Evolutionary conservation across 2,329 filamentous ascomycete species (phyloP), one percentile per base, ranked within the genome.

Genomic region (Colletotrichum salicis): DNA sequence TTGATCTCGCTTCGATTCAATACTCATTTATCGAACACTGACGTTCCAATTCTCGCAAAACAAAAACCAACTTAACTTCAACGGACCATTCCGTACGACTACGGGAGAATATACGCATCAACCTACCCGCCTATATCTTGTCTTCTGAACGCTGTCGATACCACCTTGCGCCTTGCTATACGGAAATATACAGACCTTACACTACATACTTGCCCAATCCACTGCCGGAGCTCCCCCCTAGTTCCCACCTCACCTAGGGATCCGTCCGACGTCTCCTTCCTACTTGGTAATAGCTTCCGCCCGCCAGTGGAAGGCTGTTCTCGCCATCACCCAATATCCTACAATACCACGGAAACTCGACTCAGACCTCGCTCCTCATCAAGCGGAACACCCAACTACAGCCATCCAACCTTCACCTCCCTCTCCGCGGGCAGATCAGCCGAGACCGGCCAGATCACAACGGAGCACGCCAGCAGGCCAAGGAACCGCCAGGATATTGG

Each of bases 281-380:
- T 70, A 73, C 70, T 74, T 74, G 41, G 72, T 64, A 54, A 61
- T 64, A 73, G 71, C 61, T 37, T 51, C 70, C 61, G 54, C 57
- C 65, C 48, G 33, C 55, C 55, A 59, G 48, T 63, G 69, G 65
- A 71, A 55, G 59, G 54, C 55, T 59, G 59, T 54, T 59, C 29
- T 59, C 35, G 31, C 54, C 41, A 64, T 35, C 45, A 54, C 54
- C 58, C n/a, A 59, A 48, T 48, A 48, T 48, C 19, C 41, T 41
- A 48, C 45, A 64, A 64, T 33, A 11, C 61, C n/a, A 45, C 61
- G 2, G 15, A 37, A 41, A 29, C 55, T 48, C 60, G 60, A 37
- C 33, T 54, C 19, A 35, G 69, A 63, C 27, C 55, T 61, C 41
- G 22, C 33, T 54, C 31, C 27, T 66, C 35, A 27, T 31, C 31